Percentiles rank a stretch among this genome's conserved stretches.
These are phyloP conservation scores for Alternaria brassicicola DNA, from an alignment of 2,329 filamentous ascomycete genomes.

Conservation along the genomic window DNA sequence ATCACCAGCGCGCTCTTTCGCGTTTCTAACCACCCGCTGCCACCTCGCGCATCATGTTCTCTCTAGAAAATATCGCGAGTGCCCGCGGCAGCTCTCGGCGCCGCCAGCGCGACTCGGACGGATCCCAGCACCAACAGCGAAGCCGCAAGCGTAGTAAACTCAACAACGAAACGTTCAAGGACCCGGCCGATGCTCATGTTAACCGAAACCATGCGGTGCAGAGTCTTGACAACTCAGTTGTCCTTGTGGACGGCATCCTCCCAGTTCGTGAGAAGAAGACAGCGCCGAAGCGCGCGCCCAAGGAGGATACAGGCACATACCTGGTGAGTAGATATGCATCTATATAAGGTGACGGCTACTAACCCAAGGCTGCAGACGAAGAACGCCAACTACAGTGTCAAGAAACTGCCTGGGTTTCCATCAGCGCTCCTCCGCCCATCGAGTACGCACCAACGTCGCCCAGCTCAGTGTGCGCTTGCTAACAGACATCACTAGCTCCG, in stretches of 20 bases:
- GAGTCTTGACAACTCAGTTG: constrained; percentile 37
- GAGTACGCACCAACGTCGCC: constrained; percentile 58
- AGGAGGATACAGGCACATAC: constrained; percentile 70
- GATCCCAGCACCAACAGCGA: constrained; percentile 50
- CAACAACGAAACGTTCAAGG: constrained; percentile 50
- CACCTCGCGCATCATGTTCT: constrained; percentile 45
- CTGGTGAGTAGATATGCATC: constrained; percentile 58
- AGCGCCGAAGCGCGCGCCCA: constrained; percentile 60
- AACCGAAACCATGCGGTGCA: constrained; percentile 44
- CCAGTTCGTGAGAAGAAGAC: constrained; percentile 51
- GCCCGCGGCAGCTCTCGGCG: constrained; percentile 49
- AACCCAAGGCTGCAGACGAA: constrained; percentile 64
- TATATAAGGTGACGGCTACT: constrained; percentile 1
- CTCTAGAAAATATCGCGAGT: constrained; percentile 46
- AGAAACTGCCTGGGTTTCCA: constrained; percentile 82
- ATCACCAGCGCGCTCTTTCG: constrained; percentile 40
- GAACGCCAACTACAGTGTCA: constrained; percentile 83
- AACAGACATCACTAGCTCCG: constrained; percentile 34
- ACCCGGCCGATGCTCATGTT: constrained; percentile 30
- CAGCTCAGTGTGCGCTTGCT: constrained; percentile 16
- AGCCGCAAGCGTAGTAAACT: constrained; percentile 56
- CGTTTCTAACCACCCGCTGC: constrained; percentile 24
- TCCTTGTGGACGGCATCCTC: constrained; percentile 47
- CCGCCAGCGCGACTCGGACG: constrained; percentile 55
- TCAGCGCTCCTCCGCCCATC: constrained; percentile 73